A percentile compares a stretch with the other conserved stretches of the same genome.
Evolutionary conservation across 2,329 filamentous ascomycete genomes (phyloP).

Genomic region (Epicoccum sorghinum): DNA sequence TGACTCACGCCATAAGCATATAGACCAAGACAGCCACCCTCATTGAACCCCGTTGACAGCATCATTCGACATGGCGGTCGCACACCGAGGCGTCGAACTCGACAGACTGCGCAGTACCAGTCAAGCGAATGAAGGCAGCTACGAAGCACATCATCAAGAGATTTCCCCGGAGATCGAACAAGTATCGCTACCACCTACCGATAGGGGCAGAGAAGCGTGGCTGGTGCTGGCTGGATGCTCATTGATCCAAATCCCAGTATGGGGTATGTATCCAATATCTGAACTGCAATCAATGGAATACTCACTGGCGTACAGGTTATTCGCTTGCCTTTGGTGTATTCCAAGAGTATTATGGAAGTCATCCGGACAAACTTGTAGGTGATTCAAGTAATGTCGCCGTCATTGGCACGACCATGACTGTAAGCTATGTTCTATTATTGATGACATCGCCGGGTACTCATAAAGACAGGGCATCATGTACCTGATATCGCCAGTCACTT

Average conservation of each 20-base stretch:
- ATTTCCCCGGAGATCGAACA: slow-evolving; percentile 23
- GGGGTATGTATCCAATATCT: slow-evolving; percentile 20
- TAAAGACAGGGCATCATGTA: slow-evolving; percentile 51
- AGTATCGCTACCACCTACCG: slow-evolving; percentile 18
- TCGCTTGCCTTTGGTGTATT: slow-evolving; percentile 30
- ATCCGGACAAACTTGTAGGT: slow-evolving; percentile 17
- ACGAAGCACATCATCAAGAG: slow-evolving; percentile 4
- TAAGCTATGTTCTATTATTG: slow-evolving; percentile 3
- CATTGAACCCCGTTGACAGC: background rate
- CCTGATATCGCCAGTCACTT: slow-evolving; percentile 48
- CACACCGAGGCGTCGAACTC: slow-evolving; percentile 4
- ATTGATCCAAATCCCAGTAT: slow-evolving; percentile 31
- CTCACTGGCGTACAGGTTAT: slow-evolving; percentile 23
- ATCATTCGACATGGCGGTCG: background rate
- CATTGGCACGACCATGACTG: slow-evolving; percentile 29
- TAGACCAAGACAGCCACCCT: background rate
- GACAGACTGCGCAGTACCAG: background rate
- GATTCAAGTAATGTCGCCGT: slow-evolving; percentile 20
- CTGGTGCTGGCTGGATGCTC: slow-evolving; percentile 30
- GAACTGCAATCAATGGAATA: background rate
- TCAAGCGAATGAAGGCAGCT: background rate
- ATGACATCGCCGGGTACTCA: background rate
- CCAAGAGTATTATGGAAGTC: slow-evolving; percentile 27
- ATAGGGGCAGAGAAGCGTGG: slow-evolving; percentile 30
- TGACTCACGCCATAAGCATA: background rate